Evolutionary conservation across 140 eudicot genomes (phyloP), one percentile per base, ranked within the genome.

Genomic region (Bidens hawaiensis): DNA sequence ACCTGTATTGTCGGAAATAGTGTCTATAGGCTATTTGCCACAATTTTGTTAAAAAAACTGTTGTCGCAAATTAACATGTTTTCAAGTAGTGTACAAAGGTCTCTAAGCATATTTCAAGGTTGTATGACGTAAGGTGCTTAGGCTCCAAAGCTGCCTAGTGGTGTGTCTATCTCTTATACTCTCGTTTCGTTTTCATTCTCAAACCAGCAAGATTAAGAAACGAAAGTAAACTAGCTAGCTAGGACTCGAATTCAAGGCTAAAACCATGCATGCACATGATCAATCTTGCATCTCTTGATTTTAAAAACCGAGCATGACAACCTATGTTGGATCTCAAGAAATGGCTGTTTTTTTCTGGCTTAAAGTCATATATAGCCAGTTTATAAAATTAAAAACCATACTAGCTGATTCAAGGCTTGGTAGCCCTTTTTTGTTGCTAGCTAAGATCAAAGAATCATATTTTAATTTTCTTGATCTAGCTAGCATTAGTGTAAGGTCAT

Each of bases 211-310:
- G 42, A 62, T 26, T 42, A 23, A 28, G 54, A 50, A 15, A 54
- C 13, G 1, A 25, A 34, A 50, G 11, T 31, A 13, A 50, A 65
- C 18, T 45, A 30, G 45, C 43, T 36, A 36, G 43, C 14, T 8
- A 8, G 14, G 31, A 46, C 59, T 42, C 15, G 48, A 30, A 27
- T 59, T 69, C 27, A 31, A 1, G 68, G 56, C 53, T 23, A 21
- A 48, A 72, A 55, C 49, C 60, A 64, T 64, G 67, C 66, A 55
- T 64, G 72, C 45, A 72, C 72, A 72, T 15, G 61, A 64, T 55
- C 52, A 22, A 70, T 47, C 28, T 45, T 57, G 59, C 64, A 55
- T 57, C 38, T 50, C 46, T 65, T 50, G 61, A 12, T 65, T 50
- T 43, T 13, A 21, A 31, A 58, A 58, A 40, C 18, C 14, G 1